Base-by-base conservation (phyloP, 2,329 filamentous ascomycete genomes). In the Cladosporium phlei region DNA sequence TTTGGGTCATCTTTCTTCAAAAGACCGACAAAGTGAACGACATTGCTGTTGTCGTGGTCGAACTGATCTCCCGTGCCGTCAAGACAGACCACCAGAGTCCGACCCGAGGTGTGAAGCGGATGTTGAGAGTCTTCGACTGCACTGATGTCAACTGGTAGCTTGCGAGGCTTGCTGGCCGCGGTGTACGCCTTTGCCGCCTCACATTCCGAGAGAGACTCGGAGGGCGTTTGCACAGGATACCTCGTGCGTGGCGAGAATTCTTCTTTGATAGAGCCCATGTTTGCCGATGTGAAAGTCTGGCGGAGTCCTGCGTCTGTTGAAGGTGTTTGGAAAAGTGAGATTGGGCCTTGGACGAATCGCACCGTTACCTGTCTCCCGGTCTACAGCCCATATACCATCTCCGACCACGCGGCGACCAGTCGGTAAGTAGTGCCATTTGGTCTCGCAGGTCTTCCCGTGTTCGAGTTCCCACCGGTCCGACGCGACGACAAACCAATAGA, bases 1-100 rank as follows among this genome's bases (percentile, higher is more conserved):
- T 49, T 45, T 14, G 71, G 69, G 0, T 79, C 77, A 5, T 76
- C 77, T 5, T 82, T 74, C 54, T 86, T 82, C 2, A 86, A 66
- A 73, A 85, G 83, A 22, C 84, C 85, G 50, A 86, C 86, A 8
- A 86, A 83, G 58, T 86, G 86, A 50, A 86, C 67, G 55, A 86
- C 68, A 38, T 69, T 70, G 25, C 65, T 66, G 52, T 70, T 67
- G 8, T 64, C 57, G 34, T 66, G 63, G 4, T 63, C 66, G 44
- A 70, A 71, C 38, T 68, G 65, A 51, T 70, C 69, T 22, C 68
- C 67, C 10, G 67, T 70, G 24, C 68, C 68, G 47, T 70, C 68
- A 28, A 70, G 69, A 51, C 67, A 70, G 6, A 47, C 42, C 16
- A 45, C 42, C 2, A 45, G 42, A 19, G 42, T 45, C 30, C 42